Evolutionary conservation across 306 rosid species (phyloP), one percentile per base, ranked within the genome.

Genomic region (Calophaca sinica): DNA sequence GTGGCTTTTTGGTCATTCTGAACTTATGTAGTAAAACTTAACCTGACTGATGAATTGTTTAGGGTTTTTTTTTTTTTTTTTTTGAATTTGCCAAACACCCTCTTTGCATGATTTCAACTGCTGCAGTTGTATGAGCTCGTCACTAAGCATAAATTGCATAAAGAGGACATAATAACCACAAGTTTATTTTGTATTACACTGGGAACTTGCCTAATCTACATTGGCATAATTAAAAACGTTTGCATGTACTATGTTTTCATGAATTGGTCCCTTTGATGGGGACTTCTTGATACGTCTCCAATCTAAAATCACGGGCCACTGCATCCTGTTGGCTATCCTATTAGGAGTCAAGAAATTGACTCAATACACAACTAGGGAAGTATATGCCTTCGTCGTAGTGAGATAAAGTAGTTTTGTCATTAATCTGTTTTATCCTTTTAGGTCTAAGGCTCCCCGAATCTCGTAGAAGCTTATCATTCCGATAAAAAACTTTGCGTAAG

Each of bases 31-130:
- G 62, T 62, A 33, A 41, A 57, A 63, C 64, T 20, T 42, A 59
- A 32, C 13, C 36, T 32, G 81, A 55, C 12, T 45, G 62, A 45
- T 68, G 76, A 50, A 15, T 69, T 75, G 31, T 36, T 33, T 8
- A 39, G 9, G 9, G 7, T 41, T 51, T 68, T 33, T 51, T 36
- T 8, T 42, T 79, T 50, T 14, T 36, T 36, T n/a, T 35, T 67
- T 49, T n/a, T n/a, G n/a, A 29, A 51, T 76, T 52, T 76, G 51
- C 9, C 35, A 20, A 54, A 33, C 12, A n/a, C 20, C 53, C 13
- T 39, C 20, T 57, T 54, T 0, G 5, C 39, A 20, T 60, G 42
- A 39, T 41, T 31, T 72, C 31, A 55, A 26, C 15, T 66, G 41
- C 41, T 29, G 75, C 44, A 4, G 55, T 35, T 58, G 57, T 13